Percentiles rank a stretch among this genome's conserved stretches.
phyloP scores from a whole-genome alignment of 768 basidiomycete species.

The Tulasnella sp. region DNA sequence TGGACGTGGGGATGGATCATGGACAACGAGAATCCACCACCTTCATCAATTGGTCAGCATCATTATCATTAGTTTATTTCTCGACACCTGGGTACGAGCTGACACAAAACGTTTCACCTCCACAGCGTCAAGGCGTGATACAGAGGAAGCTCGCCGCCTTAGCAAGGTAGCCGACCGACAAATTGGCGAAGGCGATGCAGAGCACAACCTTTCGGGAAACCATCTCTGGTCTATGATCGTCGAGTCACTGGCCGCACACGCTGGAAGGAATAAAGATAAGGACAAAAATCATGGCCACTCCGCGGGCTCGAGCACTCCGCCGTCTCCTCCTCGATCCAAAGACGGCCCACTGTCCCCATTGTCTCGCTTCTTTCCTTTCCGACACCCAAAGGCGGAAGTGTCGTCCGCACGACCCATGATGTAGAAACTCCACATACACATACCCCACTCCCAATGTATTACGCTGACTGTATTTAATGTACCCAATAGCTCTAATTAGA shows the following conservation, averaged over 20 bases:
- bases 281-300: slow-evolving; percentile 65
- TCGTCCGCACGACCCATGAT: too few relatives aligned
- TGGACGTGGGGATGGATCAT: slow-evolving; percentile 84
- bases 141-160: slow-evolving; percentile 55
- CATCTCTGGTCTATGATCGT: slow-evolving; percentile 59
- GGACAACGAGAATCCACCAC: slow-evolving; percentile 76
- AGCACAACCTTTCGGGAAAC: slow-evolving; percentile 51
- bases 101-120: not conserved
- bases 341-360: too few relatives aligned
- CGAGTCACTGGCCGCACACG: slow-evolving; percentile 44
- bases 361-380: too few relatives aligned
- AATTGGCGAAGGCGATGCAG: slow-evolving; percentile 39
- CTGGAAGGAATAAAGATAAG: slow-evolving; percentile 67
- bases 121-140: not conserved
- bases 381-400: too few relatives aligned
- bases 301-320: too few relatives aligned
- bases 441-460: too few relatives aligned
- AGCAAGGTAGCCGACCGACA: slow-evolving; percentile 65
- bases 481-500: too few relatives aligned
- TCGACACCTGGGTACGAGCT: slow-evolving; percentile 48
- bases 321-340: too few relatives aligned
- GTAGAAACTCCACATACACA: too few relatives aligned
- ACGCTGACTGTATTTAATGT: too few relatives aligned
- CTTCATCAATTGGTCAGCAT: slow-evolving; percentile 75
- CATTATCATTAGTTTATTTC: slow-evolving; percentile 30